Evolutionary conservation across 1,284 basidiomycete species (phyloP), one percentile per base, ranked within the genome.

Genomic region (Pseudozyma thailandica): DNA sequence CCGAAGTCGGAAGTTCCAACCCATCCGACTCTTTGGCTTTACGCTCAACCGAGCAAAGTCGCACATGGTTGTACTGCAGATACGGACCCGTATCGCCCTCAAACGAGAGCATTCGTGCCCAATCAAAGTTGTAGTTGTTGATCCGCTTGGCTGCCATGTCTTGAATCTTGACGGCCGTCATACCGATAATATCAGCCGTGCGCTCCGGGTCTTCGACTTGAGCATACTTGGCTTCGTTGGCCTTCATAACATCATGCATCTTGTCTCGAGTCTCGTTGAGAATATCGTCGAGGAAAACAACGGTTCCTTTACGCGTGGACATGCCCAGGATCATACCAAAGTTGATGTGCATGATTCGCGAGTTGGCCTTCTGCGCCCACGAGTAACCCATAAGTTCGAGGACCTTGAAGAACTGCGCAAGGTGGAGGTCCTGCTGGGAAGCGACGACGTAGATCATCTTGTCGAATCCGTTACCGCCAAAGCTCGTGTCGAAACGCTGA

Each of bases 371-470:
- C 53, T 79, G 69, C 2, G 94, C 94, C 90, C 91, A 97, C 9
- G 89, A 88, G 85, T 91, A 92, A 20, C 89, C 89, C 91, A 98
- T 93, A 42, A 98, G 87, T 72, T 93, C 88, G 50, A 98, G 88
- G 25, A 95, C 89, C 85, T 97, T 94, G 89, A 96, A 94, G 85
- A 98, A 91, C 44, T 98, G 95, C 5, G 90, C 88, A 43, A 93
- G 87, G 83, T 99, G 94, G 21, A 98, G 87, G 73, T 95, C 91
- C 84, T 99, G 96, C 82, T 96, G 94, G n/a, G 91, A 89, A 0
- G 93, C 90, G 44, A 96, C 89, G 80, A 97, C 93, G 84, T 95
- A 95, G 68, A 98, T 91, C 92, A 97, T 95, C 86, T 97, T 97
- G 88, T 98, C 94, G 77, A 97, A 96, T 1, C 68, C 68, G 10